Base-by-base conservation (phyloP, 164 flowering plant genomes). In the Sedum album region DNA sequence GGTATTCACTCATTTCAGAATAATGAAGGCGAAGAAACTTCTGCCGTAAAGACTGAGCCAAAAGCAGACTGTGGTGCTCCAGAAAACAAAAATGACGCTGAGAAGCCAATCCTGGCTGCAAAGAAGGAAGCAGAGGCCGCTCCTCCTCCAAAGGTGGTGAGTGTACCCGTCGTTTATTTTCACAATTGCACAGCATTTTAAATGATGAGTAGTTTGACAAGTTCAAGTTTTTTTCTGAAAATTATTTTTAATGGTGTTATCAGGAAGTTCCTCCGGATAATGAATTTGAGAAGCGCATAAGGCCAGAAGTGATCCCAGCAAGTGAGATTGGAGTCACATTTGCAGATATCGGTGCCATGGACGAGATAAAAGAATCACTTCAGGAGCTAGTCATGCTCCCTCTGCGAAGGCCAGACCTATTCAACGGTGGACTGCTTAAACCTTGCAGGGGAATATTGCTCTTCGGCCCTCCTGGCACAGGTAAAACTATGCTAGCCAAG, bases 401-500 rank as follows among this genome's bases (percentile, higher is more conserved):
- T 61, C 82, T 84, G 11, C 76, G 82, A 65, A 74, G 87, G 57
- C 87, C 87, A 41, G 85, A 84, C 73, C 84, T 84, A 14, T 84
- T 84, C 71, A 78, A 75, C 48, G 85, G 85, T 26, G 85, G 85
- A 15, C 80, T 84, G 60, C 77, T 84, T 11, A 81, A 81, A 72
- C 85, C 87, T 5, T 80, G 85, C 18, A 66, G 81, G 68, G 87
- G 87, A 4, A 82, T 84, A 25, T 66, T 84, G 62, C 84, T 84
- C n/a, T 82, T 80, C 57, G 87, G 87, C 15, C 87, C 87, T 33
- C 87, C 87, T 21, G 85, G 87, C 13, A 84, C 87, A 6, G 85
- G 87, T 7, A 84, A 84, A 71, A 84, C 87, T 46, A 80, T 84
- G 85, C 66, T 84, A 69, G 87, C 87, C 57, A 84, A 84, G 69